A percentile compares a stretch with the other conserved stretches of the same genome.
Evolutionary conservation across 257 asterid genomes (phyloP).

Genomic region (Capsicum pubescens): DNA sequence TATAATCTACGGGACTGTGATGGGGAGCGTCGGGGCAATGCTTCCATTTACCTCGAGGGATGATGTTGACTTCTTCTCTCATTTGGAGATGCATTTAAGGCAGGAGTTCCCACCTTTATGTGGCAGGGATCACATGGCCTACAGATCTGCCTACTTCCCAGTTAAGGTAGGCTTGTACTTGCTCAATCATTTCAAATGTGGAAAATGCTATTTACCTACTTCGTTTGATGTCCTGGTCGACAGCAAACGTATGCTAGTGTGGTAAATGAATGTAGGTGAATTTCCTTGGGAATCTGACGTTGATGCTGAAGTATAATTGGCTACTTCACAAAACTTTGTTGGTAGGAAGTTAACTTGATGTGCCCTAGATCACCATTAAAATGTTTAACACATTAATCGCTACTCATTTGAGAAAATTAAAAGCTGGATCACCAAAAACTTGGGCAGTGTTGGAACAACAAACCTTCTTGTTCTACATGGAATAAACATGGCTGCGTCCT

Average conservation of each 20-base stretch:
- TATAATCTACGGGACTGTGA: constrained; percentile 85
- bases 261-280: neutral
- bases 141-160: constrained; percentile 91
- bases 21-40: constrained; percentile 97
- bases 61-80: constrained; percentile 97
- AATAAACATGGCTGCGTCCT: neutral
- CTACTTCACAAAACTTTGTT: neutral
- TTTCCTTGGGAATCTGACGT: neutral
- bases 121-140: constrained; percentile 99
- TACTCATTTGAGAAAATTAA: neutral
- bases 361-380: neutral
- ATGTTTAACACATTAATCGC: neutral
- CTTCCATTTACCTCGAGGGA: constrained; percentile 95
- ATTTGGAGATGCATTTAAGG: constrained; percentile 99
- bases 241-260: neutral
- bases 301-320: neutral
- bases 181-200: constrained; percentile 1
- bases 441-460: neutral
- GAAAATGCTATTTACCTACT: neutral
- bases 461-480: neutral
- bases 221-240: neutral
- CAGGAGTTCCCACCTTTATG: constrained; percentile 98
- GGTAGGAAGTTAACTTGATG: neutral
- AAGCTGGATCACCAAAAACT: neutral
- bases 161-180: constrained; percentile 68